Evolutionary conservation across 108 stramenopile species (phyloP).

Genomic region (Asterionellopsis glacialis): DNA sequence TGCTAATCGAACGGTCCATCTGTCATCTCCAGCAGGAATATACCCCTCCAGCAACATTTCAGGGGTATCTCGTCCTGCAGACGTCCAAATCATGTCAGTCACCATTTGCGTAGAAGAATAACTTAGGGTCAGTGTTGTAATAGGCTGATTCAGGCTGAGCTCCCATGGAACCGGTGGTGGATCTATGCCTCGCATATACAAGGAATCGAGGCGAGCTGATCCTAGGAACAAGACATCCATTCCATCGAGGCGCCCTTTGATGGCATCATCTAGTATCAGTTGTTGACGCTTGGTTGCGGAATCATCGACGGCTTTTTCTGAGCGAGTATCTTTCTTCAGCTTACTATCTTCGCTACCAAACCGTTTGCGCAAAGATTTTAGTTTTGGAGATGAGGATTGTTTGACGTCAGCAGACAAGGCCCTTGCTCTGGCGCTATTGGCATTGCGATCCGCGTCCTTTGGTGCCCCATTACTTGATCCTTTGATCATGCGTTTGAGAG

Average conservation of each 20-base stretch:
- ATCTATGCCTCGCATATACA: neutral
- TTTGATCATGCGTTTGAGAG: too few species aligned
- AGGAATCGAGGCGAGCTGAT: slow-evolving; percentile 11
- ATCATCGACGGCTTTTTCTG: too few species aligned
- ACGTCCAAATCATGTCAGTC: slow-evolving; percentile 33
- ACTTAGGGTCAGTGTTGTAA: neutral
- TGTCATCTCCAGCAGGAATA: slow-evolving; percentile 36
- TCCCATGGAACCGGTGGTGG: slow-evolving; percentile 3
- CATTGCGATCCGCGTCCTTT: too few species aligned
- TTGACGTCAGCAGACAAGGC: too few species aligned
- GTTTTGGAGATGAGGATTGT: too few species aligned
- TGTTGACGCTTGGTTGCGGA: neutral
- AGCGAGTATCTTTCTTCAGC: too few species aligned
- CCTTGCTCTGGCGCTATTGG: too few species aligned
- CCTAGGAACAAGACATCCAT: slow-evolving; percentile 46
- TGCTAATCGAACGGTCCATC: slow-evolving; percentile 41
- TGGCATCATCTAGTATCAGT: slow-evolving; percentile 30
- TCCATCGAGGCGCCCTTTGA: slow-evolving; percentile 48
- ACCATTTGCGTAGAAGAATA: slow-evolving; percentile 28
- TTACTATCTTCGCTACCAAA: too few species aligned
- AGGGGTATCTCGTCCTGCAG: slow-evolving; percentile 29
- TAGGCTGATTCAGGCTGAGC: slow-evolving; percentile 4
- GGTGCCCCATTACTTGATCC: too few species aligned
- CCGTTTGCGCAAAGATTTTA: too few species aligned
- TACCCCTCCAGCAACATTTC: slow-evolving; percentile 59